Base-by-base conservation (phyloP, 495 filamentous ascomycete species). In the Amniculicola lignicola region DNA sequence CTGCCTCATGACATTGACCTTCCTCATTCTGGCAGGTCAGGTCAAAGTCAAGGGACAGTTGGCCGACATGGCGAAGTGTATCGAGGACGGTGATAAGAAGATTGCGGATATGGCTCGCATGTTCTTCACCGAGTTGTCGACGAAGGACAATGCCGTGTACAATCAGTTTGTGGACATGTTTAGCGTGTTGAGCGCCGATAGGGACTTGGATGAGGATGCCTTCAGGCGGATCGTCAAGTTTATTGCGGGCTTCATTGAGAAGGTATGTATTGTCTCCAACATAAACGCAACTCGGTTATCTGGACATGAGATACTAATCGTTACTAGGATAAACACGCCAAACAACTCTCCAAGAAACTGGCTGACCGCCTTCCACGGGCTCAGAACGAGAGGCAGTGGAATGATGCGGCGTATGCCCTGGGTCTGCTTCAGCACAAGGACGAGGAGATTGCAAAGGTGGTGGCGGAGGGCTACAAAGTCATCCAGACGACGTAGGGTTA, bases 151-250 rank as follows among this genome's bases (percentile, higher is more conserved):
- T 68, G 94, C 94, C 0, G 90, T 99, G 2, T 99, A 99, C 65
- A 99, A 99, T 64, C 92, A 99, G 70, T 99, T 97, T 67, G 89
- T 97, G 10, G 94, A 99, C 64, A 99, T 99, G 89, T 99, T 99
- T 71, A 90, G 87, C 62, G 65, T 97, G 64, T 70, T 99, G 40
- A 90, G 87, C 38, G 87, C 89, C 0, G 91, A 94, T 61, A 78
- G 78, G 39, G 81, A 79, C 27, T 74, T 99, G 53, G 86, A 92
- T 40, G 91, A 96, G 69, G 86, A 90, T 51, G 79, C 85, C 9
- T 80, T 99, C 55, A 82, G 79, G 63, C 78, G 87, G 61, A 93
- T 99, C 46, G 75, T 97, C 37, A 89, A 90, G 67, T 99, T 99
- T 72, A 69, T 99, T 63, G 81, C 93, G 36, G 88, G 88, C 1